Conservation (phyloP, 2,329 filamentous ascomycete genomes). For the Arthrobotrys conoides region DNA sequence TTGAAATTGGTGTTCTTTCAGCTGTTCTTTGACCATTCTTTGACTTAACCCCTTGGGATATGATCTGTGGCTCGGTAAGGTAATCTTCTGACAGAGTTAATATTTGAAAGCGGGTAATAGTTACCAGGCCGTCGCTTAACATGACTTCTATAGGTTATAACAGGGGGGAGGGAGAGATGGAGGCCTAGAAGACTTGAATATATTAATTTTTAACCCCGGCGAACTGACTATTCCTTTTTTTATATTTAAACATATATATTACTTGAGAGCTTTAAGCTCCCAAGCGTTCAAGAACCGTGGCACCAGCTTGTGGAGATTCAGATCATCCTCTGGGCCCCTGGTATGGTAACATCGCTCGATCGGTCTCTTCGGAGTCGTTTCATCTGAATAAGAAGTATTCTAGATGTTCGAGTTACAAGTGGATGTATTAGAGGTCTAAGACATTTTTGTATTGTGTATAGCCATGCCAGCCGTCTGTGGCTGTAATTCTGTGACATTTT, state of each 20-base stretch:
- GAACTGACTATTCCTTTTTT: no score
- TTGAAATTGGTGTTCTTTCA: no score
- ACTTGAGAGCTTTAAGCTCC: neutral
- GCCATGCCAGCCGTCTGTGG: neutral
- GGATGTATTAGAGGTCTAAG: slow-evolving; percentile 8
- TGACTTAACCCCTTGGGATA: no score
- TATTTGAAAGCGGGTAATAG: neutral
- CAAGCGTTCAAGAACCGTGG: neutral
- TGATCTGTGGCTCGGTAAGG: no score
- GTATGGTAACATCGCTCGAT: no score
- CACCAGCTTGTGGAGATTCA: neutral
- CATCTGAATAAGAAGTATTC: neutral
- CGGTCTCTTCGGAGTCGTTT: slow-evolving; percentile 16
- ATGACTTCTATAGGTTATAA: slow-evolving; percentile 10
- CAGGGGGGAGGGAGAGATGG: neutral
- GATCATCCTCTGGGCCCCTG: neutral
- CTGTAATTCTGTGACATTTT: neutral
- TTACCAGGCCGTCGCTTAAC: slow-evolving; percentile 11
- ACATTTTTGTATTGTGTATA: neutral
- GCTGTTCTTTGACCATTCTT: no score
- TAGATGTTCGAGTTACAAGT: neutral
- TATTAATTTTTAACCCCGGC: neutral
- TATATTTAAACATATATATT: neutral
- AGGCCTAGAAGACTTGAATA: neutral
- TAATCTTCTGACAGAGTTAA: neutral